Base-by-base conservation (phyloP, 2,329 filamentous ascomycete species). In the Neofusicoccum kwambonambiense region DNA sequence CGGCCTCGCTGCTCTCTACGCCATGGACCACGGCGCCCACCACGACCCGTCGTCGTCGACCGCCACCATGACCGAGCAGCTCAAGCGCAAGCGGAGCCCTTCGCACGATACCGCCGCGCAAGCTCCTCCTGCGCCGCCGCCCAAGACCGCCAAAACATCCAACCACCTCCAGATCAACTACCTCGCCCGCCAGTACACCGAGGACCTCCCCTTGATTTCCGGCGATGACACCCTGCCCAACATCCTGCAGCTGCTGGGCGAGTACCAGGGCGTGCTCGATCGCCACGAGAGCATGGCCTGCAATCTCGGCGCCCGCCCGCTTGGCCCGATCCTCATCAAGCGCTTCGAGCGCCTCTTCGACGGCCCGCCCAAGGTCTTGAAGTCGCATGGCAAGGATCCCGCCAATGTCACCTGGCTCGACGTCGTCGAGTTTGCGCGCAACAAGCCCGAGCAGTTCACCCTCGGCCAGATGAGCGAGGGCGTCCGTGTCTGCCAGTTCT, bases 271-370 rank as follows among this genome's bases (percentile, higher is more conserved):
- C 68, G 91, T 95, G 15, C 82, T 96, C 61, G 90, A 91, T 71
- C 87, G 91, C 64, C 91, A 94, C 75, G 92, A 97, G 79, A 94
- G 90, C 76, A 87, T 96, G 71, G 93, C 92, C 52, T 89, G 90
- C 65, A 94, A 92, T 72, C 83, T 97, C 31, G 92, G 92, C 70
- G 92, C 91, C 64, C 90, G 92, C 69, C 89, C 93, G 17, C 86
- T 93, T 1, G 92, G 90, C 0, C 91, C 92, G 27, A 91, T 93
- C 60, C 80, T 96, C 67, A 87, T 96, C 71, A 93, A 93, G 77
- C 89, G 91, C 47, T 92, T 96, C 75, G 92, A 96, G 76, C 86
- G 90, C 62, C 84, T 94, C 64, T 96, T 97, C 72, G 92, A 96
- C 68, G 90, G 90, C 0, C 88, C 90, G 22, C 92, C 93, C 67